Conservation (phyloP, 495 filamentous ascomycete genomes). For the Lasiosphaeris hirsuta region DNA sequence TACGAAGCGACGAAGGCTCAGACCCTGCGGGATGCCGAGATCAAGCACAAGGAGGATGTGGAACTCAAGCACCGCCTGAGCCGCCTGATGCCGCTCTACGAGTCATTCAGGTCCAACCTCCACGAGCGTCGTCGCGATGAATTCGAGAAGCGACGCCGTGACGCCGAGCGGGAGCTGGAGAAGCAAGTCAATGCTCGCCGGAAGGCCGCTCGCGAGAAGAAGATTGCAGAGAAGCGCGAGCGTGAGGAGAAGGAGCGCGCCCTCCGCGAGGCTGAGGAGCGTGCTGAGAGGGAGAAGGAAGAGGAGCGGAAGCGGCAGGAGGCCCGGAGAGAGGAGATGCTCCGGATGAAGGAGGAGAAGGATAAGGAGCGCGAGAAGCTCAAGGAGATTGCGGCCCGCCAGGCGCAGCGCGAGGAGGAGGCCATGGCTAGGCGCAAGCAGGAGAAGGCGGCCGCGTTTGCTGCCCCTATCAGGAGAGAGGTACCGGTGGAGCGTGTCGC, state of each 20-base stretch:
- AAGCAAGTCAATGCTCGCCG: constrained; percentile 80
- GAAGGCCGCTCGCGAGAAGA: constrained; percentile 76
- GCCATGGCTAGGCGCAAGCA: constrained; percentile 49
- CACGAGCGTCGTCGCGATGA: constrained; percentile 86
- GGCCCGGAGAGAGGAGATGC: constrained; percentile 56
- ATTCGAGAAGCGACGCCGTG: constrained; percentile 87
- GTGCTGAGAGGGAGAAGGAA: constrained; percentile 70
- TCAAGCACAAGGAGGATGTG: constrained; percentile 83
- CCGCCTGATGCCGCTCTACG: constrained; percentile 76
- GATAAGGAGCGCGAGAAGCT: constrained; percentile 75
- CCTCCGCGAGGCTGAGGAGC: constrained; percentile 80
- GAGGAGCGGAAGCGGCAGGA: constrained; percentile 74
- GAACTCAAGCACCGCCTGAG: constrained; percentile 87
- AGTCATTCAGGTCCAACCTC: constrained; percentile 72
- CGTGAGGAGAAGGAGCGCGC: constrained; percentile 74
- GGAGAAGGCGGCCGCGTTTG: constrained; percentile 38
- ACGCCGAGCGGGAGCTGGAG: constrained; percentile 85
- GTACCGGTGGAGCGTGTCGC: constrained; percentile 21
- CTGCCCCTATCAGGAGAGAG: constrained; percentile 34
- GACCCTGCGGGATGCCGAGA: constrained; percentile 72
- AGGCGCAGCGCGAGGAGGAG: constrained; percentile 52
- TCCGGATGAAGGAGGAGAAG: constrained; percentile 72
- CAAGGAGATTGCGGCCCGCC: constrained; percentile 47
- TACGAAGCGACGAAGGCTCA: constrained; percentile 76
- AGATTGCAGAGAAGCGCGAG: constrained; percentile 71